Evolutionary conservation across 2,329 filamentous ascomycete genomes (phyloP), one percentile per base, ranked within the genome.

Genomic region (Aspergillus sp.): DNA sequence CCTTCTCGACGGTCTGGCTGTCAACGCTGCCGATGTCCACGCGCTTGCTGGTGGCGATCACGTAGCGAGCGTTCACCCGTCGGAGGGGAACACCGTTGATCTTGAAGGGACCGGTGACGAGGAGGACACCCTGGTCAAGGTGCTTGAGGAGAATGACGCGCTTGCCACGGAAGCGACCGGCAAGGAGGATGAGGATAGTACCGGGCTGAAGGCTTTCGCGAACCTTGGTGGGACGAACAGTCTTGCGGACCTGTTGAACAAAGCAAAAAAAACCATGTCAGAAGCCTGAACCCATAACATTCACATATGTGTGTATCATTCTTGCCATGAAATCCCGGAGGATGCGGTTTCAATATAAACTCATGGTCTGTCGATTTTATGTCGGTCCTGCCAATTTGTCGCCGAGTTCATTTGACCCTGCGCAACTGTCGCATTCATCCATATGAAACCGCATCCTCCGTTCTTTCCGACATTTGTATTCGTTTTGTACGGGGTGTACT

Each of bases 101-200:
- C 90, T 98, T 99, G 90, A 98, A 99, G 79, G 95, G 95, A 75
- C 95, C 95, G 78, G 95, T 99, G 75, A 99, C 92, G 79, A 99
- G 91, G 80, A 99, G 92, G 69, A 97, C 91, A 84, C 95, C 95
- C 85, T 97, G 91, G 77, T 91, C 86, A 77, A 99, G 93, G 82
- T 89, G 87, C 89, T 98, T 98, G 80, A 99, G 90, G 83, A 98
- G 92, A 76, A 99, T 86, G 76, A 99, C 95, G 79, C 95, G 95
- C 92, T 99, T 99, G 87, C 95, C 95, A 76, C 95, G 93, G 91
- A 98, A 99, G 77, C 95, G 95, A 76, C 95, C 95, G 80, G 95
- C 95, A 79, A 99, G 92, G 79, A 99, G 91, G 83, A 99, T 99
- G 78, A 99, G 90, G 79, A 99, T 87, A 79, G 92, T 90, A 77